Evolutionary conservation across 768 basidiomycete species (phyloP), one percentile per base, ranked within the genome.

Genomic region (Pisolithus marmoratus): DNA sequence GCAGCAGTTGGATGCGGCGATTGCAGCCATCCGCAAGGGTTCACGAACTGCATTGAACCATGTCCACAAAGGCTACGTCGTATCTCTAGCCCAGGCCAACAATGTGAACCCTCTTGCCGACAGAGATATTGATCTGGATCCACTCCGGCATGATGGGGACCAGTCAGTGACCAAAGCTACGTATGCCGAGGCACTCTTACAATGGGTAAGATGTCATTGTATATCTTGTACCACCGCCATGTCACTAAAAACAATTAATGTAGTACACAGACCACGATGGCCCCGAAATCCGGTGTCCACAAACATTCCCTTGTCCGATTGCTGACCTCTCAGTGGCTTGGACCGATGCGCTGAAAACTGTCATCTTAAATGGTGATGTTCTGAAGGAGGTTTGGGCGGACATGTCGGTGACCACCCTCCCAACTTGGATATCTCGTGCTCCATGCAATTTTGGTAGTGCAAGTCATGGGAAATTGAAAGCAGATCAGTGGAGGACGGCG

Each of bases 391-490:
- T 53, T 17, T 48, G 40, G 52, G 19, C 24, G n/a, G 53, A 54
- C 27, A 49, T 54, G 34, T 29, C 31, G 20, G n/a, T 20, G 20
- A 56, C 63, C 24, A 36, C 42, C 17, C 36, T 63, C 17, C 62
- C 62, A 8, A 44, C 54, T 29, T 57, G 53, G 57, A 54, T 64
- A 23, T 48, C 60, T 26, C 56, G 59, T 2, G 67, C 60, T 42
- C 70, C 69, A 14, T 52, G 2, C 9, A 70, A 70, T 53, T 55
- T 70, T 41, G 68, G 70, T 8, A 63, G 70, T 40, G 29, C 53
- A 9, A 57, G 37, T 1, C 69, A 70, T 55, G 67, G 67, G n/a
- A 70, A 70, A 41, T 58, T 72, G 5, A 70, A 70, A 48, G 67
- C 67, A 23, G 52, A 67, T 51, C 54, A 70, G 46, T 64, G 42